Conservation (phyloP, 1,284 basidiomycete species). For the Volvariella surrecta region DNA sequence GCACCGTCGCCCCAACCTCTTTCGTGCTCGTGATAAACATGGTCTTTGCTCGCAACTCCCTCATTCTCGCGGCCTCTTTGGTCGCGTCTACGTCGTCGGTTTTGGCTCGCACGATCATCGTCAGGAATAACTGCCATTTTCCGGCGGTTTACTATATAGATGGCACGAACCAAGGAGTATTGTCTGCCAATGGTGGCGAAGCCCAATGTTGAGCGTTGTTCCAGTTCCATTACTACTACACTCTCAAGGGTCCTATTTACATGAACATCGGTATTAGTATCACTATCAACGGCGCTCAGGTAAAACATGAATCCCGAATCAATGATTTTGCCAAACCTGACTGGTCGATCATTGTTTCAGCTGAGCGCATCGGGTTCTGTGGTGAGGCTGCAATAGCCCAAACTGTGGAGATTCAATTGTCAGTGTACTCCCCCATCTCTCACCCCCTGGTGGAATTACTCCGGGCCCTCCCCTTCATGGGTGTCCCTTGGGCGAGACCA, state of each 20-base stretch:
- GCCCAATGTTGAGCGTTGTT: too few species aligned
- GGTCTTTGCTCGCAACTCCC: too few species aligned
- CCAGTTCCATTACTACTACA: conserved; percentile 19
- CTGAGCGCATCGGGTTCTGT: conserved; percentile 13
- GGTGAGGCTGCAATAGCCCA: conserved; percentile 12
- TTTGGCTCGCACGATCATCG: too few species aligned
- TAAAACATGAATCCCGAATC: conserved; percentile 1
- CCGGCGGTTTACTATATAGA: too few species aligned
- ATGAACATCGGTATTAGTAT: conserved; percentile 17
- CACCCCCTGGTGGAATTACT: conserved; percentile 9
- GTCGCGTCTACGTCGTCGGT: too few species aligned
- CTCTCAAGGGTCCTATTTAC: conserved; percentile 14
- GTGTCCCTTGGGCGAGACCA: conserved; percentile 13
- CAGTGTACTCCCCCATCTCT: conserved; percentile 13
- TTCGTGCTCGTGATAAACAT: too few species aligned
- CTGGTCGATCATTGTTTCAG: background rate
- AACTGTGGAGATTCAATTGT: conserved; percentile 11
- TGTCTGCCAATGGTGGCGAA: too few species aligned
- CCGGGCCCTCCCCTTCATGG: conserved; percentile 12
- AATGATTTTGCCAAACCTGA: background rate
- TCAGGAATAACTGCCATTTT: too few species aligned
- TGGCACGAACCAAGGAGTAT: too few species aligned
- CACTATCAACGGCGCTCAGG: conserved; percentile 5
- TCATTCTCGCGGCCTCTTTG: too few species aligned
- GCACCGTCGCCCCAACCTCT: too few species aligned